A percentile compares a stretch with the other conserved stretches of the same genome.
These are phyloP conservation scores for Lactuca sativa DNA, from an alignment of 129 eudicot species.

Conservation along the genomic window DNA sequence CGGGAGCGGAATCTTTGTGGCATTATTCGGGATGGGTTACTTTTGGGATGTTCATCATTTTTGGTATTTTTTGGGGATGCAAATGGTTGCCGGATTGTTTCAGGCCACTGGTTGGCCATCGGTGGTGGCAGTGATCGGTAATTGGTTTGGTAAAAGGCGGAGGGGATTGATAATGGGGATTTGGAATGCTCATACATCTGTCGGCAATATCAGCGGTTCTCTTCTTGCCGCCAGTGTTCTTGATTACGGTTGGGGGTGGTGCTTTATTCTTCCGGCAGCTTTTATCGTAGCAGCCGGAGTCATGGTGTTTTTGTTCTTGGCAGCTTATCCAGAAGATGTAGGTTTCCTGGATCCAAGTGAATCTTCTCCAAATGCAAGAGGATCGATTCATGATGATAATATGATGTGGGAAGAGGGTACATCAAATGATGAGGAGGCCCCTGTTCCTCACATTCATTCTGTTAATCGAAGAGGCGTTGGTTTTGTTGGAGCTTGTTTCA, in stretches of 20 bases:
- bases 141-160: constrained; percentile 90
- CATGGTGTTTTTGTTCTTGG: constrained; percentile 66
- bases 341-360: constrained; percentile 53
- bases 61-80: constrained; percentile 69
- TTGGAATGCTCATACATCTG: constrained; percentile 95
- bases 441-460: constrained; percentile 14
- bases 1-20: constrained; percentile 87
- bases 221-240: constrained; percentile 88
- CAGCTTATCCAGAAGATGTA: constrained; percentile 92
- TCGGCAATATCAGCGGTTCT: constrained; percentile 86
- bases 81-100: constrained; percentile 94
- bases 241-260: constrained; percentile 96
- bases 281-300: constrained; percentile 65
- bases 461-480: constrained; percentile 57
- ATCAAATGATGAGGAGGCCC: constrained; percentile 30
- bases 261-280: constrained; percentile 72
- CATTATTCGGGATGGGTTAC: constrained; percentile 78
- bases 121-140: constrained; percentile 87
- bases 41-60: constrained; percentile 71
- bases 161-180: constrained; percentile 95
- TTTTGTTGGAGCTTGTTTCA: constrained; percentile 70
- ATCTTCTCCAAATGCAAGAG: constrained; percentile 24
- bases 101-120: constrained; percentile 99
- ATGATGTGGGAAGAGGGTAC: constrained; percentile 29
- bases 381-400: constrained; percentile 30